phyloP scores from a whole-genome alignment of 1,139 yeast genomes.

The Taphrina deformans region DNA sequence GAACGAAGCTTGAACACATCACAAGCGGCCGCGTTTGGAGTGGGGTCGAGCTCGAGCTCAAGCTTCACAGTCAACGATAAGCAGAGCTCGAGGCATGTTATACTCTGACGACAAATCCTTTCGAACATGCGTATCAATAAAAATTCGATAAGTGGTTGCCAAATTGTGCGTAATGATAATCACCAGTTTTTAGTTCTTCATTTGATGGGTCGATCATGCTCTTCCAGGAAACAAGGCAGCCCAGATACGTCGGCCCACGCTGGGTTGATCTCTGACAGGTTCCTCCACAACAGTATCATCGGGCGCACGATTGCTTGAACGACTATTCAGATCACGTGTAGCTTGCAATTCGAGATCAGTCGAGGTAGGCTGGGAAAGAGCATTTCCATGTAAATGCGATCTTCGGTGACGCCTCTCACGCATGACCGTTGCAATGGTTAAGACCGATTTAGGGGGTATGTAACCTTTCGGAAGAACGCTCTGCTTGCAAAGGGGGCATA shows the following conservation, averaged over 20 bases:
- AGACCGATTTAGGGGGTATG: slow-evolving; percentile 40
- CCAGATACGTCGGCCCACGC: neutral
- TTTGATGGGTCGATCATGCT: neutral
- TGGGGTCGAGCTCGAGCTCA: no score
- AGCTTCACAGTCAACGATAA: no score
- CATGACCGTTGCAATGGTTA: slow-evolving; percentile 42
- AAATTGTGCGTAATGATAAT: no score
- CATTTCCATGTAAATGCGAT: neutral
- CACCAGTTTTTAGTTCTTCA: no score
- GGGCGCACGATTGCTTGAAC: neutral
- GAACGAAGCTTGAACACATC: no score
- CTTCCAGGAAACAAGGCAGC: neutral
- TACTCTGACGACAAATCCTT: no score
- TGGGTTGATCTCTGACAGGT: neutral
- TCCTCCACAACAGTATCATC: slow-evolving; percentile 16
- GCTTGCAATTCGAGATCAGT: neutral
- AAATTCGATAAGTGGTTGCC: no score
- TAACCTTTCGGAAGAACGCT: slow-evolving; percentile 42
- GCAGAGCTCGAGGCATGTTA: no score
- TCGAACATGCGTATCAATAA: no score
- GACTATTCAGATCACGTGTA: neutral
- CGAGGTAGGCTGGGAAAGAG: neutral
- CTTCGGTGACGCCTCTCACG: slow-evolving; percentile 41
- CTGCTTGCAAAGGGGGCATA: slow-evolving; percentile 43
- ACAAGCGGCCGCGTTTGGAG: no score